Base-by-base conservation (phyloP, 768 basidiomycete species). In the Tulasnella sp. region DNA sequence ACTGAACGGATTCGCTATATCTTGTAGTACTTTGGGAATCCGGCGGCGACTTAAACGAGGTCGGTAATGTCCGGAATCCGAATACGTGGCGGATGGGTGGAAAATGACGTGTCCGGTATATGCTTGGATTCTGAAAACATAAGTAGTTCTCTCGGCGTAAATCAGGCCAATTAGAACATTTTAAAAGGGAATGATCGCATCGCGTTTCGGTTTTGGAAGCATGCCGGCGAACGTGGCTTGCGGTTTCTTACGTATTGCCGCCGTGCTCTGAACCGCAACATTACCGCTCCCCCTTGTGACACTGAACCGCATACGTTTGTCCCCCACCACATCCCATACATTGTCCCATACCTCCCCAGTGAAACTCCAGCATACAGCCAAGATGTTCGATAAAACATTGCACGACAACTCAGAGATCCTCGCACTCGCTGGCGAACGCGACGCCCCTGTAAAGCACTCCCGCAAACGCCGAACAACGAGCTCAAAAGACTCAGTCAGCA, bases 381-480 rank as follows among this genome's bases (percentile, higher is more conserved):
- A 25, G 31, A 78, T 76, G 77, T 67, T n/a, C 25, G 78, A 78
- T 54, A 78, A 78, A 29, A 82, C 82, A 75, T 72, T 83, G 42
- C 80, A 80, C 45, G 81, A 81, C 39, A n/a, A n/a, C n/a, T n/a
- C n/a, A n/a, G 83, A 83, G 74, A 79, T 83, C 19, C 80, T 83
- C 15, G 83, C 81, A 6, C 78, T 83, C 34, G 83, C 82, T n/a
- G 81, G 80, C 72, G 80, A 82, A 72, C 79, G 79, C 58, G 81
- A 80, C 19, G 72, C 75, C 15, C 68, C 73, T 37, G 74, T 77
- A 25, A 58, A 70, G 14, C 72, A 76, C 19, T 74, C 76, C 25
- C 79, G 80, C 73, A 81, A 80, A 76, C 78, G 79, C 58, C 58
- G 45, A 45, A 75, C 69, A 31, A 73, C 76, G 5, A 52, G 54